These are phyloP conservation scores for Aspergillus aculeatus DNA, from an alignment of 2,329 filamentous ascomycete species.

Conservation along the genomic window DNA sequence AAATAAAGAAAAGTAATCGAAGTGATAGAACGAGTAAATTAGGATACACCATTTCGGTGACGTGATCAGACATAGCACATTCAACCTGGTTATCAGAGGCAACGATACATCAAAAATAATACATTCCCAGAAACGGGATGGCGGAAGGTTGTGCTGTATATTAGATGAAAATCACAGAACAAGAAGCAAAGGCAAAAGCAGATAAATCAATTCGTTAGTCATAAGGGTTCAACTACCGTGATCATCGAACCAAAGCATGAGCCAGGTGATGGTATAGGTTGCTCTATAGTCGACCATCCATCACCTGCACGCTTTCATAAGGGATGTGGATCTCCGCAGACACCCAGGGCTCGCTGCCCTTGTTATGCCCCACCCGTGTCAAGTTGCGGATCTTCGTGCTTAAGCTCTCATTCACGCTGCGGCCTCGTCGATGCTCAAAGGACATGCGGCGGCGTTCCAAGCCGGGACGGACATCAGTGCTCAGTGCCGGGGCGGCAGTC, in stretches of 20 bases:
- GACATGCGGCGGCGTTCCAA: constrained; percentile 44
- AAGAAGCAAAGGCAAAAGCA: constrained; percentile 6
- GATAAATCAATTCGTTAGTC: constrained; percentile 16
- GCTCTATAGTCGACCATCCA: constrained; percentile 20
- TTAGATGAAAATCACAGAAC: constrained; percentile 9
- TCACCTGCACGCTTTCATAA: constrained; percentile 27
- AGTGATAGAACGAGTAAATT: background rate
- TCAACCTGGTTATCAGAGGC: constrained; percentile 2
- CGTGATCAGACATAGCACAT: background rate
- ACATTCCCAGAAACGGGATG: background rate
- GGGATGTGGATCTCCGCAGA: constrained; percentile 23
- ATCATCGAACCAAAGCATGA: constrained; percentile 1
- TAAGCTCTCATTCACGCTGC: constrained; percentile 59
- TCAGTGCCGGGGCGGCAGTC: constrained; percentile 35
- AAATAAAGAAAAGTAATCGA: background rate
- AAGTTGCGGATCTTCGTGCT: constrained; percentile 55
- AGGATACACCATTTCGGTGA: background rate
- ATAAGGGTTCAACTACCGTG: constrained; percentile 5
- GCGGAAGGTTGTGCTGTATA: background rate
- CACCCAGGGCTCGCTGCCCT: constrained; percentile 39
- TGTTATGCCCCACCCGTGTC: constrained; percentile 56
- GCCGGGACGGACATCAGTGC: constrained; percentile 24
- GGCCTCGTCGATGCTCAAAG: constrained; percentile 50
- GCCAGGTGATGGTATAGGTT: background rate
- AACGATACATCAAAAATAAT: constrained; percentile 1